Base-by-base conservation (phyloP, 495 filamentous ascomycete species). In the Tuber brumale region DNA sequence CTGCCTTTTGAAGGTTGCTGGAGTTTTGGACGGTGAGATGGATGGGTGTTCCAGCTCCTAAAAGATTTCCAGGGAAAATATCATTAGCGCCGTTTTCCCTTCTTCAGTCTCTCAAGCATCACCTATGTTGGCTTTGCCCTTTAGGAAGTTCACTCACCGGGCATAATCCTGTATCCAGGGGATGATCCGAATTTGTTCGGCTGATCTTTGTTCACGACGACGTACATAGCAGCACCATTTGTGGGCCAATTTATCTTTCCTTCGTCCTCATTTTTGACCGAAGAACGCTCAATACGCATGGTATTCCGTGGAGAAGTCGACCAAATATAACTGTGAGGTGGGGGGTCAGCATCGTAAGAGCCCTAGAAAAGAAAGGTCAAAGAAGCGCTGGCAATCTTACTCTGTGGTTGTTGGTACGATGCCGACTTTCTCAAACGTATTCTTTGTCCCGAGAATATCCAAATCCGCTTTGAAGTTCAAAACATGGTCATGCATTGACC, bases 401-500 rank as follows among this genome's bases (percentile, higher is more conserved):
- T 80, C 73, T 42, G 80, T 77, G 16, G 81, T 81, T 18, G 81
- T 82, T 21, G 87, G 84, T 18, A 86, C 84, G 70, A 86, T 76
- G 35, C 77, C 78, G 72, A 85, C 82, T 37, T 85, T 84, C 79
- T 86, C 80, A 66, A 89, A 79, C 0, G 85, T 87, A 81, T 89
- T 89, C 41, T 82, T 80, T 37, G 82, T 83, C 48, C 88, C 88
- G 16, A 85, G 82, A 70, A 89, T 85, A 80, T 89, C 87, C 37
- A 89, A 84, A 80, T 89, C 88, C 69, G 84, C 85, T 81, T 89
- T 89, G 84, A 86, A 90, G 80, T 88, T 89, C 39, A 90, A 82
- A 9, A 89, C 87, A 75, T 90, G 89, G 78, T 89, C 87, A 82
- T 90, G 89, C 86, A 90, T 89, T 72, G 83, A 84, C n/a, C 87